Base-by-base conservation (phyloP, 2,329 filamentous ascomycete genomes). In the Fonsecaea multimorphosa region DNA sequence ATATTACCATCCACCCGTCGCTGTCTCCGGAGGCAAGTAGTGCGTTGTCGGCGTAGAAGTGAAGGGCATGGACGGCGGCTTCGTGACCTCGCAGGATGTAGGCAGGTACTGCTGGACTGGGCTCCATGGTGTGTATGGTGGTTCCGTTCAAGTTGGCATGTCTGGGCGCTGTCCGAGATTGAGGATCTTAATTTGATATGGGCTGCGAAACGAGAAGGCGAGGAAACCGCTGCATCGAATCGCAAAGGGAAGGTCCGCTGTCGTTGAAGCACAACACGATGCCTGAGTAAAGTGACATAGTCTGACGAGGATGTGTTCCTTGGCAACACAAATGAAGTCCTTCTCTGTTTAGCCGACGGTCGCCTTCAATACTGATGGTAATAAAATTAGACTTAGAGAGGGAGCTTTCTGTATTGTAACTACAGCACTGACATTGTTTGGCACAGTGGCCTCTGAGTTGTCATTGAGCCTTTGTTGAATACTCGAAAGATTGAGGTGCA, bases 21-120 rank as follows among this genome's bases (percentile, higher is more conserved):
- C 92, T 91, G 78, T 99, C 95, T 38, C 91, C 94, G 0, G 92
- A 95, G 12, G 92, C 81, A 5, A 99, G 87, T 36, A 91, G 89
- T 64, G 86, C 84, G 76, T 97, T 97, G 46, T 81, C 77, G 60
- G 86, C 84, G 71, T 92, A 82, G 75, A 98, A 94, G 59, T 85
- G 81, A 3, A 93, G 84, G 22, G 87, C 86, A 75, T 97, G 93
- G 55, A 97, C 88, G 70, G 92, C 88, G 0, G 90, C 85, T 61
- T 86, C 85, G 80, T 98, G 95, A 59, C 95, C 95, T 69, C 95
- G 91, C 40, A 99, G 85, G 65, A 98, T 87, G 75, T 90, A 90
- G 53, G 79, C 78, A 58, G 87, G 87, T 60, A 85, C 85, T 24
- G 85, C 82, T 36, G 85, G 83, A 38, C 82, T 80, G 36, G 72